Base-by-base conservation (phyloP, 768 basidiomycete genomes). In the Boletus reticuloceps region DNA sequence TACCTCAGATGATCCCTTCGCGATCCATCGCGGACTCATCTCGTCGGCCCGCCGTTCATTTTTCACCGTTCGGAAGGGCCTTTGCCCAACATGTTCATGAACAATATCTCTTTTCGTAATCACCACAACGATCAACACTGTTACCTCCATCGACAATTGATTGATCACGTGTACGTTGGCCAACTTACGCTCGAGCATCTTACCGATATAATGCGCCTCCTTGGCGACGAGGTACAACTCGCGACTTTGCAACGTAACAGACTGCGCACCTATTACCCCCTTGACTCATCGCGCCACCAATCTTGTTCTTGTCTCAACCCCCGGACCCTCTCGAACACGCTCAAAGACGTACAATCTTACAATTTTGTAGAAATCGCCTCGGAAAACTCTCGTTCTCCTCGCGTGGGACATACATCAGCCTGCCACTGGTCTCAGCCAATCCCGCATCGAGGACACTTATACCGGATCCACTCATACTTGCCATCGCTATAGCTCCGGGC, bases 181-280 rank as follows among this genome's bases (percentile, higher is more conserved):
- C 38, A 51, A 51, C 34, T 34, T 2, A 6, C 13, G 36, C 36
- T 13, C 16, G 6, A 37, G 13, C 36, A 37, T 37, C 36, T 37
- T 37, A 13, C 13, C 12, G 27, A 71, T 65, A 29, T 64, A 67
- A 44, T 57, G 54, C 3, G 65, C 62, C 43, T 64, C 68, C 57
- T 65, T 68, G 17, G 71, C 67, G 20, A 63, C 68, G 13, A 75
- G 57, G 47, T 63, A 73, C n/a, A n/a, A n/a, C n/a, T n/a, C n/a
- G n/a, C 65, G 61, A 31, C 19, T 52, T 58, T 17, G 58, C 59
- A 11, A 56, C 42, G 45, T 59, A 55, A 20, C 63, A 47, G 13
- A 56, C 41, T 25, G 52, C 47, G 34, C 41, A 37, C 11, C 38
- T 47, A 2, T 54, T 38, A n/a, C 44, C 51, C 34, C 38, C 48